Evolutionary conservation across 345 rosid species (phyloP), one percentile per base, ranked within the genome.

Genomic region (Cardamine resedifolia): DNA sequence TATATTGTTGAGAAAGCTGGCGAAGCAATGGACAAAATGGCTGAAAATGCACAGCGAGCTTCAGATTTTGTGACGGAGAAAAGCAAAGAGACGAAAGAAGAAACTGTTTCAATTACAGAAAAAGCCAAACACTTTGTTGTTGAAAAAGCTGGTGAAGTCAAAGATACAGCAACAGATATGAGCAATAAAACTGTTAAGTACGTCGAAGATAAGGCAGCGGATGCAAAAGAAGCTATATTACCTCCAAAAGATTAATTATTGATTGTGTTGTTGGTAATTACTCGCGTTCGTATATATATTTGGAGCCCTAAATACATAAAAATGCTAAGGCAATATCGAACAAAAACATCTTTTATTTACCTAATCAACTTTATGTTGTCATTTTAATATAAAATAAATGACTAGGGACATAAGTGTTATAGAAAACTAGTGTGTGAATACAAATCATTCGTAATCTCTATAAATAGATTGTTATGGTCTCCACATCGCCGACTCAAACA

Each of bases 51-150:
- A 3, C 7, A 60, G 30, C 51, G n/a, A 30, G 73, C 68, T 60
- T 68, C 73, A 2, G 78, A 68, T 3, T 75, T n/a, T 68, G 56
- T 75, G 64, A 61, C 68, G 0, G 78, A 60, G 2, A 75, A 51
- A 52, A 30, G 73, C 48, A 68, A 75, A 59, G 73, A 68, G 63
- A 68, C 73, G 5, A 68, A 59, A 23, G 27, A 58, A 0, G 57
- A 75, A 75, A n/a, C 64, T 51, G 19, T 34, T 51, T 68, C 48
- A 43, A 9, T 18, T 38, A 31, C 78, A 0, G 73, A 75, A 24
- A 67, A 68, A 52, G 49, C 69, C 44, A 68, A 68, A 75, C 73
- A 59, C 16, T 60, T 50, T 41, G 44, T 75, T 0, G 63, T 41
- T 24, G 73, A 75, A 59, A 75, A 67, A 75, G 31, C 67, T 0